Conservation (phyloP, 2,329 filamentous ascomycete species). For the Cladosporium cucumerinum region DNA sequence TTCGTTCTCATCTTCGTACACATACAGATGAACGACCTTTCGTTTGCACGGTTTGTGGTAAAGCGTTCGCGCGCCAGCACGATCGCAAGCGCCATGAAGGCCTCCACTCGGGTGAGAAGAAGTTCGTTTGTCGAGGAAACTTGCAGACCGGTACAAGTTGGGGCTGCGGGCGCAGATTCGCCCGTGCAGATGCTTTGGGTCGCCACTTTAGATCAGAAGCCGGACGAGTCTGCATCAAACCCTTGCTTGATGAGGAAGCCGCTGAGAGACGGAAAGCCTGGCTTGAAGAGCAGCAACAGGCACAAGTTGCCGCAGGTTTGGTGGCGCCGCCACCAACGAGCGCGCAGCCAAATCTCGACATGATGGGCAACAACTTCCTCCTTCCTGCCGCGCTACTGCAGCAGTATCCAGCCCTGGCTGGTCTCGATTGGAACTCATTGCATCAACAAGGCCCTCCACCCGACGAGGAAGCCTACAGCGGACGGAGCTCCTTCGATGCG, state of each 20-base stretch:
- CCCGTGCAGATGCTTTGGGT: slow-evolving; percentile 89
- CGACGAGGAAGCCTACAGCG: slow-evolving; percentile 61
- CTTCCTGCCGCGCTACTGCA: slow-evolving; percentile 78
- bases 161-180: slow-evolving; percentile 92
- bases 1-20: slow-evolving; percentile 90
- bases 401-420: slow-evolving; percentile 90
- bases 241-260: slow-evolving; percentile 92
- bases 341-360: slow-evolving; percentile 38
- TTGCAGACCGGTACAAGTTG: slow-evolving; percentile 79
- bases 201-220: slow-evolving; percentile 86
- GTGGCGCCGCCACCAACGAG: slow-evolving; percentile 33
- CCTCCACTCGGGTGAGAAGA: slow-evolving; percentile 95
- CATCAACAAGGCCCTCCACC: slow-evolving; percentile 53
- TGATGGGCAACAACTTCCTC: slow-evolving; percentile 49
- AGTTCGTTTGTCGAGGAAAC: slow-evolving; percentile 92
- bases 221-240: slow-evolving; percentile 92
- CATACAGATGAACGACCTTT: slow-evolving; percentile 97
- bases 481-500: slow-evolving; percentile 76
- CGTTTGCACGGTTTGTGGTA: slow-evolving; percentile 93
- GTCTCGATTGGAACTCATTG: slow-evolving; percentile 79
- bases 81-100: slow-evolving; percentile 97
- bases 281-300: slow-evolving; percentile 57
- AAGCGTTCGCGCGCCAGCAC: slow-evolving; percentile 95
- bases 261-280: slow-evolving; percentile 72
- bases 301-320: slow-evolving; percentile 45